Evolutionary conservation across 306 rosid genomes (phyloP), one percentile per base, ranked within the genome.

Genomic region (Abrus precatorius): DNA sequence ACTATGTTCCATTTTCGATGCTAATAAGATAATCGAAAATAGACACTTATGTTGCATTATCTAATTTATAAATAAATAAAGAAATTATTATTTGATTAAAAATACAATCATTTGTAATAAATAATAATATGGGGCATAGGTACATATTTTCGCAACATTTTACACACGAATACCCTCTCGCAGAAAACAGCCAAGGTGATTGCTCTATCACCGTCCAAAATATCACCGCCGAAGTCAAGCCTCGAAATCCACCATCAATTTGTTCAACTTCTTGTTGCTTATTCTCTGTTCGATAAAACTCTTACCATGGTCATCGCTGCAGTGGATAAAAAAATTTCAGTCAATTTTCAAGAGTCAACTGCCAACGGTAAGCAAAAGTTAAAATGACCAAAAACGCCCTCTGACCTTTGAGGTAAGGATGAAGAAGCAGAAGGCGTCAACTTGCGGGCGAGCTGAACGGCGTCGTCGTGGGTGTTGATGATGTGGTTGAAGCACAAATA

Each of bases 241-340:
- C 74, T 77, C 80, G 53, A 86, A 90, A 63, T 86, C 86, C 84
- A 91, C 92, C 92, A 91, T 91, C 74, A 92, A 62, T 83, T 95
- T 86, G 88, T 87, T 91, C 88, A 95, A 63, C 85, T 95, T 95
- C 87, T 92, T 91, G 91, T 91, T 92, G 90, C 92, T 91, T 43
- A 95, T 90, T 82, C 87, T 91, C 73, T 91, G 91, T 47, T 77
- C 93, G 36, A 90, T 83, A 69, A 85, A 85, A 67, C 70, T 84
- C 72, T 72, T 70, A 3, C 77, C 94, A 30, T 80, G 52, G 44
- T 88, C 93, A 7, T 2, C 29, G 14, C 98, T 92, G 95, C 69
- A 78, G 4, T 85, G 1, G 11, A 44, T 10, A 27, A 5, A 57
- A 43, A 69, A 50, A 3, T 0, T 11, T 0, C 12, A 29, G 9